Base-by-base conservation (phyloP, 176 grass and related monocot species). In the Areca catechu region DNA sequence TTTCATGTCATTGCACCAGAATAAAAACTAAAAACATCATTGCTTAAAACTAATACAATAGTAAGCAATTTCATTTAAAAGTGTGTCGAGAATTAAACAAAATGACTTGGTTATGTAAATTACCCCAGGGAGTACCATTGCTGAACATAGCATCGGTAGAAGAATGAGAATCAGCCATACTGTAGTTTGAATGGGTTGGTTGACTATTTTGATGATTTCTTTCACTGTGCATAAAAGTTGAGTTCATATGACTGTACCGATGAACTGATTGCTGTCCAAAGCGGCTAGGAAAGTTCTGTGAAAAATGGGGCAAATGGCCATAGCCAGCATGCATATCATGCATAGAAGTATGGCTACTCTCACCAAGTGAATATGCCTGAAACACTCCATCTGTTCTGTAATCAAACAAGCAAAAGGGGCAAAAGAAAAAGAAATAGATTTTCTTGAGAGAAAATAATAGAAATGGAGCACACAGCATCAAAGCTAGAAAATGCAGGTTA, bases 81-180 rank as follows among this genome's bases (percentile, higher is more conserved):
- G 34, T 43, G 34, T 10, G 34, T 12, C 7, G 3, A 43, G 34
- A 43, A 43, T 43, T 43, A 43, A 43, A 2, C 34, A 43, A 43
- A 43, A 43, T 12, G 9, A 43, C 34, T 43, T 9, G 34, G 34
- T 10, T 43, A 43, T 2, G 37, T 23, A 80, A 55, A 80, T 78
- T 85, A 88, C 85, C 85, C 84, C 94, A 86, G 50, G 80, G 72
- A 70, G 80, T 77, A 59, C 57, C 62, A 6, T 91, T 85, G 77
- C 52, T 66, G 34, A 83, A 57, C 25, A 76, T 56, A 70, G 66
- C 50, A 66, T 69, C 71, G 16, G 64, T 54, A 64, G 71, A 65
- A 19, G 83, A 71, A 50, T 85, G 72, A 68, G 72, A 70, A 74
- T 97, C 83, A 67, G 73, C 53, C 61, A 78, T 72, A 65, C 59